Percentiles rank a stretch among this genome's conserved stretches.
Evolutionary conservation across 1,284 basidiomycete species (phyloP).

Genomic region (Chondrostereum purpureum): DNA sequence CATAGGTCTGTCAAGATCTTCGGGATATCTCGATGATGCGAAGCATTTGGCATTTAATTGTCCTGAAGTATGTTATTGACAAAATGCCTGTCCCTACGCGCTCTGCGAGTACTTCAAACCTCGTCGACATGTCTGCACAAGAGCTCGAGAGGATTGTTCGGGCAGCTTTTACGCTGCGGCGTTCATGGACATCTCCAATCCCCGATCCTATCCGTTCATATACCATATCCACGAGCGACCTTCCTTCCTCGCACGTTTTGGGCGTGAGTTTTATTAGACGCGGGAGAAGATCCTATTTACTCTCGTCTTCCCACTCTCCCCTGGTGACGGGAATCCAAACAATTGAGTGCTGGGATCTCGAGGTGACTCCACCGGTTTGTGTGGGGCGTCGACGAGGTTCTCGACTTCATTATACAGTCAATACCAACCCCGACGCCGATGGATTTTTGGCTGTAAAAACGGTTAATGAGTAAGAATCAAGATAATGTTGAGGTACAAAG

Average conservation of each 20-base stretch:
- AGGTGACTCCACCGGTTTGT: background rate
- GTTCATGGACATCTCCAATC: background rate
- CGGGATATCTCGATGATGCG: background rate
- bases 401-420: slow-evolving; percentile 28
- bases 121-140: background rate
- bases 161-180: background rate
- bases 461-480: slow-evolving; percentile 29
- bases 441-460: slow-evolving; percentile 34
- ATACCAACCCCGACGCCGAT: slow-evolving; percentile 23
- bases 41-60: background rate
- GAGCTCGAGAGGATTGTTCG: background rate
- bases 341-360: background rate
- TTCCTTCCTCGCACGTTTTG: background rate
- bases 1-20: background rate
- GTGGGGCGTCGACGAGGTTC: background rate
- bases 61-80: background rate
- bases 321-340: background rate
- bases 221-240: background rate
- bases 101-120: too few species aligned
- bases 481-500: too few species aligned
- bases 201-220: background rate
- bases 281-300: background rate
- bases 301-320: background rate
- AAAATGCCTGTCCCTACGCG: background rate
- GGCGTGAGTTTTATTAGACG: background rate